Conservation (phyloP, 192 early-diverging fungal genomes). For the Umbelopsis vinacea region DNA sequence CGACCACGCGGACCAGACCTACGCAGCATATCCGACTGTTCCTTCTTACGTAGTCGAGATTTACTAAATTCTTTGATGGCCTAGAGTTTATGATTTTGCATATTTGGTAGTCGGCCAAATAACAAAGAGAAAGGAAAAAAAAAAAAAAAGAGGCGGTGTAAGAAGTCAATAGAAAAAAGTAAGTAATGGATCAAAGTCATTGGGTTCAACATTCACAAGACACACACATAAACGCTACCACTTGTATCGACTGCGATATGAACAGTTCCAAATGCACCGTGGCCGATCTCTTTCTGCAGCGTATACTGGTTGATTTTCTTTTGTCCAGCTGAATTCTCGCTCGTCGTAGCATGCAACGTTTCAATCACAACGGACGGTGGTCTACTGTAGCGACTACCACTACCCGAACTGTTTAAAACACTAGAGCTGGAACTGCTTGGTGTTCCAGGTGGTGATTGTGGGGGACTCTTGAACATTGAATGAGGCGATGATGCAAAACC, state of each 20-base stretch:
- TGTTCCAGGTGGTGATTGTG: neutral
- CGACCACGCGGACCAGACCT: slow-evolving; percentile 52
- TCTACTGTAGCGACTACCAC: slow-evolving; percentile 20
- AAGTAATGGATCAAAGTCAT: neutral
- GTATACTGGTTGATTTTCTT: slow-evolving; percentile 84
- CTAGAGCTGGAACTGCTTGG: slow-evolving; percentile 3
- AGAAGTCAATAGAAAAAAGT: neutral
- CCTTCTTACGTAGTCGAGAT: slow-evolving; percentile 74
- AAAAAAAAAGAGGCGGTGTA: neutral
- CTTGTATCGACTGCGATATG: slow-evolving; percentile 67
- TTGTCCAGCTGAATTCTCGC: slow-evolving; percentile 72
- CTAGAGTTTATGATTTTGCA: slow-evolving; percentile 34
- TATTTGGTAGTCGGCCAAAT: neutral
- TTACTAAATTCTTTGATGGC: slow-evolving; percentile 97
- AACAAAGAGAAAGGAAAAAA: neutral
- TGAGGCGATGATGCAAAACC: neutral
- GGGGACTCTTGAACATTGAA: neutral
- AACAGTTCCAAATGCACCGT: slow-evolving; percentile 91
- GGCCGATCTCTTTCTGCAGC: slow-evolving; percentile 77
- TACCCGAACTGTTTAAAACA: neutral
- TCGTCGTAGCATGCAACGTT: slow-evolving; percentile 64
- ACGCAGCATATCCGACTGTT: slow-evolving; percentile 59
- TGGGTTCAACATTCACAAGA: neutral
- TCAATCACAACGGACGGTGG: slow-evolving; percentile 44
- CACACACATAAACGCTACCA: slow-evolving; percentile 29